Evolutionary conservation across 2,329 filamentous ascomycete species (phyloP).

Genomic region (Stachybotrys chlorohalonatus): DNA sequence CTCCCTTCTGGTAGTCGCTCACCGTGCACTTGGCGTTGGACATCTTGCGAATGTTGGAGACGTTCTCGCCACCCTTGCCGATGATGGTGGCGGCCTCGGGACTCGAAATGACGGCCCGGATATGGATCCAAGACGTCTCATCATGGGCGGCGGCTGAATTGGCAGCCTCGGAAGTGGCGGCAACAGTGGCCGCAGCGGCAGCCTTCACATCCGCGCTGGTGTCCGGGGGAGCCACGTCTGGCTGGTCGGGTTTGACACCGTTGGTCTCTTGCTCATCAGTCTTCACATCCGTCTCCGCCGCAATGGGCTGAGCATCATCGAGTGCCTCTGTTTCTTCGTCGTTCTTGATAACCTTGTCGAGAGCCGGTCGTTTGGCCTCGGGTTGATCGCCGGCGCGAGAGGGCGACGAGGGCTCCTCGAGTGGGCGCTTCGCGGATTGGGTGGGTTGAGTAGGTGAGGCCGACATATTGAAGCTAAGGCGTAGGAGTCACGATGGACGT

Average conservation of each 20-base stretch:
- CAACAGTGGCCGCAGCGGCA: conserved; percentile 27
- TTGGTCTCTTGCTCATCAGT: conserved; percentile 42
- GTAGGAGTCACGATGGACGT: conserved; percentile 1
- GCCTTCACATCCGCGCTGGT: conserved; percentile 29
- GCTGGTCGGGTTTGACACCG: conserved; percentile 31
- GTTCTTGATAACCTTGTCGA: conserved; percentile 81
- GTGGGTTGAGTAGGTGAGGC: conserved; percentile 57
- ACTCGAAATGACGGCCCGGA: conserved; percentile 93
- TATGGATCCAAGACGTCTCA: conserved; percentile 93
- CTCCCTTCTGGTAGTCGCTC: conserved; percentile 94
- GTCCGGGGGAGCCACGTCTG: conserved; percentile 13
- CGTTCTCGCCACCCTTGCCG: conserved; percentile 97
- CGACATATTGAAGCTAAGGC: conserved; percentile 53
- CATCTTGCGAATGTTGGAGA: conserved; percentile 89
- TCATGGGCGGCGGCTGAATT: conserved; percentile 58
- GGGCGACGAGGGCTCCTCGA: conserved; percentile 94
- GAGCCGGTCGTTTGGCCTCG: conserved; percentile 90
- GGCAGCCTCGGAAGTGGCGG: conserved; percentile 23
- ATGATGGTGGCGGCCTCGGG: conserved; percentile 96
- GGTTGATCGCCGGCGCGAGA: conserved; percentile 87
- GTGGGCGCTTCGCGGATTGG: conserved; percentile 77
- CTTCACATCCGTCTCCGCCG: conserved; percentile 32
- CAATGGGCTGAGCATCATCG: conserved; percentile 20
- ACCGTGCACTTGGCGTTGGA: conserved; percentile 98
- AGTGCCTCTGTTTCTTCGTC: conserved; percentile 44